Evolutionary conservation across 768 basidiomycete genomes (phyloP).

Genomic region (Cystobasidium onofrii): DNA sequence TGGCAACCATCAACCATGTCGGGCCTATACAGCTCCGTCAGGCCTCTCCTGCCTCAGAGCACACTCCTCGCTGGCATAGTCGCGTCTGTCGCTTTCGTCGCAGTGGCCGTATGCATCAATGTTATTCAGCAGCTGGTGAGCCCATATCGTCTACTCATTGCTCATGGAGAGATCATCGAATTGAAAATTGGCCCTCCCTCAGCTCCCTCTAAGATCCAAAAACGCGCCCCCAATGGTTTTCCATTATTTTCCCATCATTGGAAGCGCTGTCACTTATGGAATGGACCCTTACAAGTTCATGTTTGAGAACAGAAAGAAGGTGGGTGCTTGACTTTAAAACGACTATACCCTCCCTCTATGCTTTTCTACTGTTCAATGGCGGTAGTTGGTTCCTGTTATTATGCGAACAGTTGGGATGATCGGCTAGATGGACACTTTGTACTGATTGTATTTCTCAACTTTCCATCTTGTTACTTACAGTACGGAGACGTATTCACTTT

Average conservation of each 20-base stretch:
- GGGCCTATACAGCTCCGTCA: conserved; percentile 4
- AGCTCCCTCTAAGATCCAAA: conserved; percentile 45
- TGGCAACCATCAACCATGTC: background rate
- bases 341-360: no score
- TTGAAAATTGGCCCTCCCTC: background rate
- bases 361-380: no score
- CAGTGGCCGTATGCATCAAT: conserved; percentile 64
- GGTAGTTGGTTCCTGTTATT: no score
- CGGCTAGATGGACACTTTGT: background rate
- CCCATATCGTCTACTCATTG: conserved; percentile 15
- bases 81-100: conserved; percentile 55
- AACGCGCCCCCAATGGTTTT: conserved; percentile 82
- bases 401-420: no score
- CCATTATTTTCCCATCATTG: conserved; percentile 81
- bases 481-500: conserved; percentile 98
- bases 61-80: conserved; percentile 4
- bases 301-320: conserved; percentile 66
- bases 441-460: no score
- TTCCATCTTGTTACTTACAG: no score
- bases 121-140: conserved; percentile 69
- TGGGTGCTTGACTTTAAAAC: conserved; percentile 44
- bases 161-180: background rate
- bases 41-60: conserved; percentile 17
- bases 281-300: conserved; percentile 88
- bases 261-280: conserved; percentile 81